These are phyloP conservation scores for Bertia moriformis DNA, from an alignment of 2,329 filamentous ascomycete genomes.

Conservation along the genomic window DNA sequence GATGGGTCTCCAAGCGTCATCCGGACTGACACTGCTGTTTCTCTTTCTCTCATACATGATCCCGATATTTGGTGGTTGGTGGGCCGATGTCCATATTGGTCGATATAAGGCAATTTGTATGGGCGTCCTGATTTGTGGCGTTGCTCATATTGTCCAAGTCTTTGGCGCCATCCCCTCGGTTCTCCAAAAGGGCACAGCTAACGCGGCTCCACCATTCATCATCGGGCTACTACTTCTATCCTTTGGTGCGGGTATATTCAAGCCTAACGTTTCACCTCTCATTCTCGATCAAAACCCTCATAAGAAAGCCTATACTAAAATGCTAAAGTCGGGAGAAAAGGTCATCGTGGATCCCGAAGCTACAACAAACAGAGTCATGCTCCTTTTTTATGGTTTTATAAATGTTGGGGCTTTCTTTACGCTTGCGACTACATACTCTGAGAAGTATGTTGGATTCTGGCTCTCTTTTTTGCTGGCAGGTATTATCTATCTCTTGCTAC, in stretches of 20 bases:
- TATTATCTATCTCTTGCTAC: constrained; percentile 42
- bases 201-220: constrained; percentile 43
- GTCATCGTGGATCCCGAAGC: constrained; percentile 29
- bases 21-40: constrained; percentile 27
- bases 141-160: constrained; percentile 51
- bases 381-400: constrained; percentile 32
- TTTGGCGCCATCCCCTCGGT: constrained; percentile 45
- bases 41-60: constrained; percentile 31
- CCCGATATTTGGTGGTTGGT: constrained; percentile 33
- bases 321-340: constrained; percentile 24
- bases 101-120: constrained; percentile 51
- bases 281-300: constrained; percentile 27
- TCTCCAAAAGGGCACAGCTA: constrained; percentile 29
- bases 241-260: constrained; percentile 57
- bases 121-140: constrained; percentile 37
- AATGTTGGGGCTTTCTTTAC: constrained; percentile 36
- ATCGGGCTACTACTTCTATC: constrained; percentile 52
- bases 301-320: constrained; percentile 22
- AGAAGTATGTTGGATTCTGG: constrained; percentile 49
- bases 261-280: constrained; percentile 36
- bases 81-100: constrained; percentile 49
- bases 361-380: constrained; percentile 27
- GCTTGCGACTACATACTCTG: constrained; percentile 40
- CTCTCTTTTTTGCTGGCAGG: constrained; percentile 33
- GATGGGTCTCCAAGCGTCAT: constrained; percentile 30